Base-by-base conservation (phyloP, 768 basidiomycete genomes). In the Boletus sp. region DNA sequence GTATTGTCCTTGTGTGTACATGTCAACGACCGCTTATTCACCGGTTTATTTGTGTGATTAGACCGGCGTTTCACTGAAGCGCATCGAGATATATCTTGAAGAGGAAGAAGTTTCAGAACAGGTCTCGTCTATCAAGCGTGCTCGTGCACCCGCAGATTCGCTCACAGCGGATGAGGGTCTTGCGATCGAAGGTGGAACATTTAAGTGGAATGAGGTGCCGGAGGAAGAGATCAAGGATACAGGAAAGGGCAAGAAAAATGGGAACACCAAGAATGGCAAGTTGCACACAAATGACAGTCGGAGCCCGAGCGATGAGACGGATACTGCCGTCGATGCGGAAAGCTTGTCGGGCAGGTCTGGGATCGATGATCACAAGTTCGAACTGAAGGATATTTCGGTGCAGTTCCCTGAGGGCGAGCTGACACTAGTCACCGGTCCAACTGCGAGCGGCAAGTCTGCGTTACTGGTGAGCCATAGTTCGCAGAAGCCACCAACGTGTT, bases 91-190 rank as follows among this genome's bases (percentile, higher is more conserved):
- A 2, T 87, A 81, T 73, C 75, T 87, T 0, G 74, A 73, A 12
- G 86, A 87, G 59, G 83, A 85, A 32, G 86, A 87, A 63, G 83
- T 87, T 7, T 75, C 78, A 9, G 82, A 78, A 41, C 81, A 82
- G 59, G 83, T 87, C 1, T 86, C 82, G 0, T 76, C 78, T 0
- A 68, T 87, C 50, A 87, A 86, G 68, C 69, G 71, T 32, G 39
- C 64, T 14, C 50, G 51, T 12, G 65, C 68, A 0, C 68, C 69
- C 10, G 29, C 67, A 1, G 60, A 61, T 44, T 66, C 65, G 0
- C 69, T 70, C 18, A 59, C 58, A 8, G 45, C 49, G 2, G 67
- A 68, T 12, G 69, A 71, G 1, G 76, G 73, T 17, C 76, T 86
- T 50, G 82, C 78, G 0, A 79, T 84, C 51, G 73, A 76, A 37